phyloP scores from a whole-genome alignment of 257 asterid genomes.

The Solanum pennellii region DNA sequence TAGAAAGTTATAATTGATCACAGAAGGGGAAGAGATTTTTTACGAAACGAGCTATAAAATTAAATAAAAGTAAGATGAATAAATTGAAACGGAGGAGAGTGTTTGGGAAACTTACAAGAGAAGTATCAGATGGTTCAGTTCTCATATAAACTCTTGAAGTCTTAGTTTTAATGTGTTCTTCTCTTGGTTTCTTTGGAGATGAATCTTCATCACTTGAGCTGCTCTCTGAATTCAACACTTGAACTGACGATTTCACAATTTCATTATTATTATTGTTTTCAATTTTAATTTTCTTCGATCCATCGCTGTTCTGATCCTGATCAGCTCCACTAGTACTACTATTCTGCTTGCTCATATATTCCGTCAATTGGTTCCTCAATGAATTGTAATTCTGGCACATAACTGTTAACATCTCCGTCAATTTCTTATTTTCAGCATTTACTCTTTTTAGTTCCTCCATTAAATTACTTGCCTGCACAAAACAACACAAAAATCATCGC shows the following conservation, averaged over 20 bases:
- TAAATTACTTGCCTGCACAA: constrained; percentile 38
- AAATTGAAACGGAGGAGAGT: background rate
- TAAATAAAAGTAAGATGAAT: too few relatives aligned
- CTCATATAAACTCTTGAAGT: constrained; percentile 33
- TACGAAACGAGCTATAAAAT: too few relatives aligned
- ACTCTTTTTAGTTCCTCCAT: constrained; percentile 69
- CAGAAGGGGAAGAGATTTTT: too few relatives aligned
- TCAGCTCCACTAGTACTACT: background rate
- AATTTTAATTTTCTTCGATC: constrained; percentile 50
- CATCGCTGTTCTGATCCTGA: background rate
- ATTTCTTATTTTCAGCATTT: constrained; percentile 75
- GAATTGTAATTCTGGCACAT: constrained; percentile 70
- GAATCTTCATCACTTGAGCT: constrained; percentile 74
- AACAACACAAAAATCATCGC: background rate
- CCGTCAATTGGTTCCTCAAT: constrained; percentile 39
- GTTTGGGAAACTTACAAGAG: constrained; percentile 58
- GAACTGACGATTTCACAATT: background rate
- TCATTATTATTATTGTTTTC: constrained; percentile 24
- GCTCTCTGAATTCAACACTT: constrained; percentile 31
- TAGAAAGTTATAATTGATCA: too few relatives aligned
- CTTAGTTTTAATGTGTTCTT: constrained; percentile 48
- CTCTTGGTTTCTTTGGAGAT: constrained; percentile 48
- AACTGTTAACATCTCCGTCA: constrained; percentile 51
- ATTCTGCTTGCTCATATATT: constrained; percentile 32
- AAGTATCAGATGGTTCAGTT: constrained; percentile 75